phyloP scores from a whole-genome alignment of 345 rosid genomes.

The Dipteronia sinensis region DNA sequence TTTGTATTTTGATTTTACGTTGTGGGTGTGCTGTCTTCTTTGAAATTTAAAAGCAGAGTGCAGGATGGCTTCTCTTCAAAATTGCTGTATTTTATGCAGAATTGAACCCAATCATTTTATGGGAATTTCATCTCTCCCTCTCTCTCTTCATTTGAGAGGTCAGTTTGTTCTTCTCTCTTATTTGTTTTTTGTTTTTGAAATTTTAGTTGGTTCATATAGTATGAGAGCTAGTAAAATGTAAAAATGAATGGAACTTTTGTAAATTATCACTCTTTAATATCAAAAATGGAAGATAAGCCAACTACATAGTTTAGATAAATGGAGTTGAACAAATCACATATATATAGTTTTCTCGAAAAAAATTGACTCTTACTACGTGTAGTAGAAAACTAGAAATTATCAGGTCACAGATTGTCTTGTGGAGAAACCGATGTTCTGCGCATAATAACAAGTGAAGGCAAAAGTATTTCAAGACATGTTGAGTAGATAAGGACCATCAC shows the following conservation, averaged over 20 bases:
- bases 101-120: slow-evolving; percentile 6
- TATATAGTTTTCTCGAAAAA: no score
- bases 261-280: no score
- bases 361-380: no score
- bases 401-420: neutral
- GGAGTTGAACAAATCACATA: neutral
- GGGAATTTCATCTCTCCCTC: slow-evolving; percentile 29
- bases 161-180: neutral
- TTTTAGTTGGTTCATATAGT: neutral
- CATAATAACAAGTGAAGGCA: neutral
- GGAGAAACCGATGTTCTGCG: neutral
- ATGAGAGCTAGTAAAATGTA: neutral
- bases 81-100: slow-evolving; percentile 21
- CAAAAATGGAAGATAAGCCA: neutral
- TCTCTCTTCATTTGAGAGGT: slow-evolving; percentile 22
- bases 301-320: neutral
- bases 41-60: neutral
- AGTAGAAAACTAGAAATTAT: no score
- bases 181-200: neutral
- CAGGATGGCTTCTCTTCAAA: slow-evolving; percentile 32
- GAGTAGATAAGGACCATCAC: neutral
- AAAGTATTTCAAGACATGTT: neutral
- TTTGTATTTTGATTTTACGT: neutral
- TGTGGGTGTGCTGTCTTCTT: neutral
- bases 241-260: neutral